Evolutionary conservation across 176 grass and related monocot species (phyloP).

Genomic region (Triticum urartu): DNA sequence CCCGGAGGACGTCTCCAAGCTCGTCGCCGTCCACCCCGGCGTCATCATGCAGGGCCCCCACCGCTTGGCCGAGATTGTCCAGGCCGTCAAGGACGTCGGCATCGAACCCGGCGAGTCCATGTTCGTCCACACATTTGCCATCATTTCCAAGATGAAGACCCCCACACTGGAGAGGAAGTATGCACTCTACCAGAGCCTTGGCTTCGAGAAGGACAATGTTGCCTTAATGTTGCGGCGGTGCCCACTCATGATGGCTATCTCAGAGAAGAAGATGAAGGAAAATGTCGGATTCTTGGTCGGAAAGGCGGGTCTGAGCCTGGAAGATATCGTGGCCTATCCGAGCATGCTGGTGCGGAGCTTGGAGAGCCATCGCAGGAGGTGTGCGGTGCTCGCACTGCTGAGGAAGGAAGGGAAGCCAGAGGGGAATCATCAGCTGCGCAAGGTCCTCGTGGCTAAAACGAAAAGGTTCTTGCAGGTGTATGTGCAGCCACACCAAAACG

Average conservation of each 20-base stretch:
- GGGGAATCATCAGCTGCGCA: neutral
- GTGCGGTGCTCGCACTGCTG: conserved; percentile 28
- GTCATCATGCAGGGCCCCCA: conserved; percentile 13
- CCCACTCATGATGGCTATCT: neutral
- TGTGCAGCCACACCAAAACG: neutral
- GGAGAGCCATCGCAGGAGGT: neutral
- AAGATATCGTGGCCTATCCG: conserved; percentile 7
- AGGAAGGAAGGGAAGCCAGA: conserved; percentile 20
- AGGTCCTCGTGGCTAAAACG: neutral
- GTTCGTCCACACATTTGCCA: neutral
- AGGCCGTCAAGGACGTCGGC: conserved; percentile 13
- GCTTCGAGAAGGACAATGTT: conserved; percentile 14
- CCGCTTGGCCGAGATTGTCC: conserved; percentile 23
- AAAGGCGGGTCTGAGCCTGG: conserved; percentile 14
- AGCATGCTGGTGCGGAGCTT: neutral
- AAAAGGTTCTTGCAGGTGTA: neutral
- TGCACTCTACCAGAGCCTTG: conserved; percentile 20
- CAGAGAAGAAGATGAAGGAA: conserved; percentile 17
- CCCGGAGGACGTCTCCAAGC: neutral
- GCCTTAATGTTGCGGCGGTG: neutral
- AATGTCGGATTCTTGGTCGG: neutral
- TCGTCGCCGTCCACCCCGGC: conserved; percentile 21
- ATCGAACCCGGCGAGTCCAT: neutral
- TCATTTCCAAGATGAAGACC: conserved; percentile 13
- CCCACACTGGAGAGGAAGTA: conserved; percentile 40